These are phyloP conservation scores for Botrytis squamosa DNA, from an alignment of 2,329 filamentous ascomycete species.

Conservation along the genomic window DNA sequence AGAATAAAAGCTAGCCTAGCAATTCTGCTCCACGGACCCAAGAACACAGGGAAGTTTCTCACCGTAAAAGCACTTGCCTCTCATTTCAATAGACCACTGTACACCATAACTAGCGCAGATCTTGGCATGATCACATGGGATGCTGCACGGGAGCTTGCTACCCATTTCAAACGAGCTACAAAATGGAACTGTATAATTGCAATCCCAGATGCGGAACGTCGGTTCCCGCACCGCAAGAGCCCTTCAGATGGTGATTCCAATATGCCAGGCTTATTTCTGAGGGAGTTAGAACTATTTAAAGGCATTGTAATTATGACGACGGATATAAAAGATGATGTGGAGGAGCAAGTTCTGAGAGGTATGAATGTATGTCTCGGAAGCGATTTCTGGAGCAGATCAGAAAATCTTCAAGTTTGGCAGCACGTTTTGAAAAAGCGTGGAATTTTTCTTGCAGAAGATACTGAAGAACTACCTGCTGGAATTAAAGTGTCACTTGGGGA, in stretches of 20 bases:
- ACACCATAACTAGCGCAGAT: background rate
- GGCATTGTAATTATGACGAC: constrained; percentile 6
- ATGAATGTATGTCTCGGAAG: background rate
- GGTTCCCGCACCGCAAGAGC: background rate
- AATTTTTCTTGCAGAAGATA: background rate
- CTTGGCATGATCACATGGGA: background rate
- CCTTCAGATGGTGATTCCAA: background rate
- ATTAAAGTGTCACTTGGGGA: background rate
- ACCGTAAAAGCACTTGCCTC: background rate
- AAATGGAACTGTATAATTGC: constrained; percentile 15
- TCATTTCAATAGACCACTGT: constrained; percentile 7
- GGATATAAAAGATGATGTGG: background rate
- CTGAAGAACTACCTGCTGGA: background rate
- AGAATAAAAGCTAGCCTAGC: background rate
- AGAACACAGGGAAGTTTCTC: background rate
- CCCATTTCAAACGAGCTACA: constrained; percentile 1
- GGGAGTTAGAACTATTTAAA: background rate
- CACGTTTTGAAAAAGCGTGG: background rate
- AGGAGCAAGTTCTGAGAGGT: background rate
- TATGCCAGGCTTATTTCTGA: background rate
- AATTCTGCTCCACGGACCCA: constrained; percentile 9
- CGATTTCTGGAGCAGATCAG: background rate
- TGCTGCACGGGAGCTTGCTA: background rate
- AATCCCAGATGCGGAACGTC: background rate
- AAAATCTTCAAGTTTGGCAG: background rate